Evolutionary conservation across 495 filamentous ascomycete species (phyloP).

Genomic region (Oidiodendron maius): DNA sequence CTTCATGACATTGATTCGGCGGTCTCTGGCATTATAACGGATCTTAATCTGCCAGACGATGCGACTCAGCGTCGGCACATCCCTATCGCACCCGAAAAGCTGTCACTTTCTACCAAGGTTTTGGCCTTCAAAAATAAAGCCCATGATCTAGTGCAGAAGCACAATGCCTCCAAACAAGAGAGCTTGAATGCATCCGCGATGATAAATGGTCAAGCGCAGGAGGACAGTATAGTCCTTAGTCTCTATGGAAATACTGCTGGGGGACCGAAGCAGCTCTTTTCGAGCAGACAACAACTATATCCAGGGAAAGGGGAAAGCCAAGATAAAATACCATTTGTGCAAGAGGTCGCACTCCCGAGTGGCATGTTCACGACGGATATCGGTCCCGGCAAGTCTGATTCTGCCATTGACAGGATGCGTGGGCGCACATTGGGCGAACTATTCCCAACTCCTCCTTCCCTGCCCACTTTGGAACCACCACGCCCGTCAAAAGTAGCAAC

Average conservation of each 20-base stretch:
- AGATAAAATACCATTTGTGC: constrained; percentile 38
- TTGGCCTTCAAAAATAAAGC: constrained; percentile 18
- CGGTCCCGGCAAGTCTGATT: constrained; percentile 44
- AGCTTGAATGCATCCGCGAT: constrained; percentile 13
- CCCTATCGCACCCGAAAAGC: constrained; percentile 9
- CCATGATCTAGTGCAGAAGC: constrained; percentile 28
- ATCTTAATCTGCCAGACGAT: constrained; percentile 25
- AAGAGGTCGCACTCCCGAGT: constrained; percentile 62
- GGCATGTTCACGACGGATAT: constrained; percentile 68
- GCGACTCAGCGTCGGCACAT: constrained; percentile 11
- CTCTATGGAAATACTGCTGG: constrained; percentile 65
- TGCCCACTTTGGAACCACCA: constrained; percentile 67
- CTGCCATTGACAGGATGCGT: constrained; percentile 34
- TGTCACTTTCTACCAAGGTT: constrained; percentile 15
- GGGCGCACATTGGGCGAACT: constrained; percentile 68
- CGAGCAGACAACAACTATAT: constrained; percentile 62
- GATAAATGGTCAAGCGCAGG: constrained; percentile 22
- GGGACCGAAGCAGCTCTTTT: constrained; percentile 68
- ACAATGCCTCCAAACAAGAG: constrained; percentile 33
- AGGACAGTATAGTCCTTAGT: constrained; percentile 59
- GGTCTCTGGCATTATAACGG: constrained; percentile 31
- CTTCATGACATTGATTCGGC: constrained; percentile 36
- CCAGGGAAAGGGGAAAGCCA: constrained; percentile 28
- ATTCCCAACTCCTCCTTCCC: constrained; percentile 63
- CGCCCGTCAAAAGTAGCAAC: constrained; percentile 56